Percentiles rank a stretch among this genome's conserved stretches.
Evolutionary conservation across 768 basidiomycete species (phyloP).

Genomic region (Suillus discolor): DNA sequence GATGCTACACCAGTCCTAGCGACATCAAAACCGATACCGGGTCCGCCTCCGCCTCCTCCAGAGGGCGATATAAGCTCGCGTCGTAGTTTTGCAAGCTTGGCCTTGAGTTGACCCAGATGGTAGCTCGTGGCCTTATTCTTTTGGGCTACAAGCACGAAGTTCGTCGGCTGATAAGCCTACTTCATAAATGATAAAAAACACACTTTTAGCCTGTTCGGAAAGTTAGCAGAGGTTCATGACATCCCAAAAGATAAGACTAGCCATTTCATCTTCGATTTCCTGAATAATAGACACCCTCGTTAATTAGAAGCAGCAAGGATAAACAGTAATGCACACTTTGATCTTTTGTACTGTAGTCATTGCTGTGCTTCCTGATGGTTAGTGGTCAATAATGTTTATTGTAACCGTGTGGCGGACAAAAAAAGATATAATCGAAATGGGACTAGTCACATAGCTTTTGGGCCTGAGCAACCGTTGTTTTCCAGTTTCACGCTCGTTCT

Average conservation of each 20-base stretch:
- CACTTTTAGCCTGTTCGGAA: constrained; percentile 72
- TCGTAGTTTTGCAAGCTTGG: constrained; percentile 96
- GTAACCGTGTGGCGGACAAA: constrained; percentile 7
- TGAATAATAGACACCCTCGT: constrained; percentile 30
- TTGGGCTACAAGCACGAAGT: constrained; percentile 60
- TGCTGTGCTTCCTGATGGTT: constrained; percentile 10
- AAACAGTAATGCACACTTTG: constrained; percentile 49
- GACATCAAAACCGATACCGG: constrained; percentile 95
- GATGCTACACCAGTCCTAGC: constrained; percentile 97
- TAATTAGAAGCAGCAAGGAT: constrained; percentile 20
- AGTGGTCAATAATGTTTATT: constrained; percentile 5
- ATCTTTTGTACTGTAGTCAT: constrained; percentile 95
- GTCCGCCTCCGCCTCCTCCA: constrained; percentile 81
- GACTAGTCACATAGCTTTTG: constrained; percentile 9
- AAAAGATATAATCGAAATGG: constrained; percentile 7
- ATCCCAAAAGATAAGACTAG: constrained; percentile 39
- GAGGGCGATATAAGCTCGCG: constrained; percentile 88
- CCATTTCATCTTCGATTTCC: constrained; percentile 99
- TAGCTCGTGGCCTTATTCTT: constrained; percentile 97
- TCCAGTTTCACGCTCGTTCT: background rate
- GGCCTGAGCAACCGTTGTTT: constrained; percentile 8
- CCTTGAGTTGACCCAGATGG: constrained; percentile 95
- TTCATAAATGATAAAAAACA: constrained; percentile 26
- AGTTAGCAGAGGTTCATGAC: background rate
- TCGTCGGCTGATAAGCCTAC: constrained; percentile 15